Evolutionary conservation across 495 filamentous ascomycete genomes (phyloP), one percentile per base, ranked within the genome.

Genomic region (Terfezia claveryi): DNA sequence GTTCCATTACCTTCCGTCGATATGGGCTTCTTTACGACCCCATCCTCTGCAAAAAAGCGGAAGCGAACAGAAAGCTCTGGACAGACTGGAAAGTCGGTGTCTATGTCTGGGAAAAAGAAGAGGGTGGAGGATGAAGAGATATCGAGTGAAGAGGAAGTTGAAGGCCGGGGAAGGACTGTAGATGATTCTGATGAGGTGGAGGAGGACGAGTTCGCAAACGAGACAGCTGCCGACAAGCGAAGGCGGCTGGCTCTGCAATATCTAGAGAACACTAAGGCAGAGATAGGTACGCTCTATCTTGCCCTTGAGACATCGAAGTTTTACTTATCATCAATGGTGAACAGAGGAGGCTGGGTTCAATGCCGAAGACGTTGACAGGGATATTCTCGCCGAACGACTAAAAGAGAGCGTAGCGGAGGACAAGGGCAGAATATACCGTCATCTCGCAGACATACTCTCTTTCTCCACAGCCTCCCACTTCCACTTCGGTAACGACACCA

Each of bases 371-470:
- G 85, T 98, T 49, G 91, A 96, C 68, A 73, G 80, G 49, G 87
- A 96, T 60, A 72, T 94, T 52, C 91, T 96, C 62, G 87, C 91
- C 7, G 80, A 89, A 62, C 73, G 89, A 57, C 69, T 96, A 56
- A 80, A 87, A 66, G 84, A 95, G 69, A 91, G 94, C 66, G 87
- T 87, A 49, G 89, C 92, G 27, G 89, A 94, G 67, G 77, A 80
- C 52, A 96, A 96, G 72, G 91, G 91, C 38, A 82, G 82, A 55
- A 70, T 92, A 12, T 94, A 94, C 69, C 76, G 85, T 49, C 74
- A 75, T 58, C 73, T 98, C 49, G 83, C 83, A 23, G 74, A 75
- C 1, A 74, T 82, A 51, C 71, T 88, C 51, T 71, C 79, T 50
- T 80, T 87, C 60, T 68, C 68, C 16, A 63, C 69, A 1, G 83